A percentile compares a stretch with the other conserved stretches of the same genome.
Evolutionary conservation across 768 basidiomycete genomes (phyloP).

Genomic region (Cystobasidiopsis lactophilus): DNA sequence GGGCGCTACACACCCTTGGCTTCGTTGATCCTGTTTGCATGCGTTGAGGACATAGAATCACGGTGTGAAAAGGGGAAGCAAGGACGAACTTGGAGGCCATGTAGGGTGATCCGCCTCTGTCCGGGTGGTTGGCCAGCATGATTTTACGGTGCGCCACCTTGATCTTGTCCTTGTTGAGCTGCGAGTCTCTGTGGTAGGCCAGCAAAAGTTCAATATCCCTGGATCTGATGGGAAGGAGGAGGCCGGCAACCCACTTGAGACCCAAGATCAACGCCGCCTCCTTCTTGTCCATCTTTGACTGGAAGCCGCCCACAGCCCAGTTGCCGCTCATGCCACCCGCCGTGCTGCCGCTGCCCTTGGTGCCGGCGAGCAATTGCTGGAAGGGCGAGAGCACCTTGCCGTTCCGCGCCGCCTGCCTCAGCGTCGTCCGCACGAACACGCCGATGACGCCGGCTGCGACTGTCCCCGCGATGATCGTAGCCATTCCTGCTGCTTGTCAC

Average conservation of each 20-base stretch:
- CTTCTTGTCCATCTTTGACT: conserved; percentile 79
- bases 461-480: conserved; percentile 54
- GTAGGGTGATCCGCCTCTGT: conserved; percentile 95
- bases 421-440: conserved; percentile 45
- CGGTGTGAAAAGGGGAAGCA: neutral
- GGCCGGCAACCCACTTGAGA: conserved; percentile 46
- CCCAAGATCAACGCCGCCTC: conserved; percentile 84
- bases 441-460: conserved; percentile 50
- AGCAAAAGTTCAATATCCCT: neutral
- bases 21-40: conserved; percentile 47
- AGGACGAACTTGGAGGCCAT: conserved; percentile 55
- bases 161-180: conserved; percentile 46
- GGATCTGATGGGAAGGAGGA: too few species aligned
- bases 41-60: neutral
- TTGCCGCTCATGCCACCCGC: conserved; percentile 44
- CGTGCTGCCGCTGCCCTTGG: conserved; percentile 31
- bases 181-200: conserved; percentile 42
- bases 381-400: conserved; percentile 15
- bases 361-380: conserved; percentile 14
- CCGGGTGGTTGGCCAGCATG: conserved; percentile 97
- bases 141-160: conserved; percentile 93
- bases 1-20: conserved; percentile 50
- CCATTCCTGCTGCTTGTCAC: conserved; percentile 42
- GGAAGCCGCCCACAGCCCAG: conserved; percentile 87
- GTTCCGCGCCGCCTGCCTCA: conserved; percentile 27